A percentile compares a stretch with the other conserved stretches of the same genome.
Evolutionary conservation across 1,139 yeast genomes (phyloP).

Genomic region (Saccharomycopsis crataegensis): DNA sequence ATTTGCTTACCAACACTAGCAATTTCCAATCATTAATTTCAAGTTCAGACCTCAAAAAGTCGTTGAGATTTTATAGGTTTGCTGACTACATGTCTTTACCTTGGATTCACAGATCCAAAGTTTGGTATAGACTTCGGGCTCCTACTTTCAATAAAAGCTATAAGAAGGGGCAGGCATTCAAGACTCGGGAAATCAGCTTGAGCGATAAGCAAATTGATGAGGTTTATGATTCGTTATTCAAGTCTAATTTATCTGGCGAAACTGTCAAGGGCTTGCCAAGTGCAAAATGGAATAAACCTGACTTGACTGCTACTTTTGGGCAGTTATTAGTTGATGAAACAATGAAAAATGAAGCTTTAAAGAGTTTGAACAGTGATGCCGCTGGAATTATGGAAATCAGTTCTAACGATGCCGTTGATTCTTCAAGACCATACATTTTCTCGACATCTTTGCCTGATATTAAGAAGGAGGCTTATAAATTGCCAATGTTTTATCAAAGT

Average conservation of each 20-base stretch:
- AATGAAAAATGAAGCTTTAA: not conserved
- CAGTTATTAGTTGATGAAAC: conserved; percentile 20
- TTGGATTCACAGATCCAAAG: conserved; percentile 31
- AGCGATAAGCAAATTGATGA: conserved; percentile 14
- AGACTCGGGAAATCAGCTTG: not conserved
- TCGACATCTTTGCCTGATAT: conserved; percentile 31
- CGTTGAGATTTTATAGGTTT: conserved; percentile 27
- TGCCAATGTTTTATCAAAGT: conserved; percentile 9
- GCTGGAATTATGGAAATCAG: not conserved
- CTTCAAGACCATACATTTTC: conserved; percentile 27
- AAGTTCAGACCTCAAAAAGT: not conserved
- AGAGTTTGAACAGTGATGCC: not conserved
- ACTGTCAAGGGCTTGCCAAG: conserved; percentile 21
- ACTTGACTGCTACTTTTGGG: conserved; percentile 31
- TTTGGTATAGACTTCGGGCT: conserved; percentile 25
- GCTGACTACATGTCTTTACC: conserved; percentile 32
- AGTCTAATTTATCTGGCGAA: not conserved
- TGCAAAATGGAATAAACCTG: conserved; percentile 23
- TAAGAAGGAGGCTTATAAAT: conserved; percentile 26
- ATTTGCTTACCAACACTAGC: conserved; percentile 24
- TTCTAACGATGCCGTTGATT: not conserved
- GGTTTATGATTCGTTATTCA: conserved; percentile 1
- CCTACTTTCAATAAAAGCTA: not conserved
- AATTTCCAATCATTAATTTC: not conserved
- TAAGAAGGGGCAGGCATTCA: not conserved